Evolutionary conservation across 768 basidiomycete genomes (phyloP), one percentile per base, ranked within the genome.

Genomic region (Suillus tomentosus): DNA sequence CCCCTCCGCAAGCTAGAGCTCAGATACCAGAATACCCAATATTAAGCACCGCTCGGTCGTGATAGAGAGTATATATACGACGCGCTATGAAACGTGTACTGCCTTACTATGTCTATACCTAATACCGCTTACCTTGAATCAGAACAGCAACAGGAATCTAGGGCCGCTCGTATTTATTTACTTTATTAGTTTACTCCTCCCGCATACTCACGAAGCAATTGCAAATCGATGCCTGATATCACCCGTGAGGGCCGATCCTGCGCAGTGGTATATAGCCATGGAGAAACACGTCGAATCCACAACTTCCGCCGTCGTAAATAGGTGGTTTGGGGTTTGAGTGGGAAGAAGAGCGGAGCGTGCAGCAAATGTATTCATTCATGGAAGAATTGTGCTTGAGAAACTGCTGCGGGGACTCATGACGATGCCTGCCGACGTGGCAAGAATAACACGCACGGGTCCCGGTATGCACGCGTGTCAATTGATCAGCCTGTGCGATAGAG

Each of bases 1-100:
- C 84, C 84, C 2, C 78, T 91, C 40, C 78, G 90, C 62, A 79
- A 71, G 66, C 51, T 85, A 36, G 86, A 87, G 69, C 77, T 81
- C 37, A 78, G 65, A 40, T 73, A 71, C 61, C 74, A 75, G 58
- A 66, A 64, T 48, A 66, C 74, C 34, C 13, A 62, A 55, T 75
- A 72, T 39, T 57, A 57, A 17, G 37, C 15, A 57, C 37, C 56
- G 3, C 22, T 17, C 2, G 5, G 15, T 39, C 5, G 37, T 24
- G 15, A 37, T 10, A 59, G 57, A 34, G 27, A 4, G 8, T 36
- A 50, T 9, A 31, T 42, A 11, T 40, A 8, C 37, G 24, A n/a
- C 56, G 60, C 14, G 22, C 19, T 31, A 24, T 17, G 24, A 27
- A 48, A 24, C 10, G 27, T 61, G 45, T 54, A 60, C 47, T 3